Evolutionary conservation across 73 alveolate species (phyloP).

Genomic region (Paramecium pentaurelia): DNA sequence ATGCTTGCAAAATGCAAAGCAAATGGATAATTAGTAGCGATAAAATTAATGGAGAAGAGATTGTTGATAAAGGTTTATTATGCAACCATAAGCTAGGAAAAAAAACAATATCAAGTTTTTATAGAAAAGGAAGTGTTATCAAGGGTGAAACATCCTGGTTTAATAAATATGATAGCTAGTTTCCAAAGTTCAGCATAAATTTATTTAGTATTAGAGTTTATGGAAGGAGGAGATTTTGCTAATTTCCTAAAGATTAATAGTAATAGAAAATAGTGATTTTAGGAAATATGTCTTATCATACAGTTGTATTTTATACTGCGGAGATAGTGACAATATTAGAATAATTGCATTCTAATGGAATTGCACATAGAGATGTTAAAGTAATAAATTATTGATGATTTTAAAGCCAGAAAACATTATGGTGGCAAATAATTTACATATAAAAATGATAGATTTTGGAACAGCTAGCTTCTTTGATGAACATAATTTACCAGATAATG

Average conservation of each 20-base stretch:
- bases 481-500: not conserved
- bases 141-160: constrained; percentile 61
- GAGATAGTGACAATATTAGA: constrained; percentile 65
- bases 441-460: constrained; percentile 56
- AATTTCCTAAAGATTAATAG: constrained; percentile 47
- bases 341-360: constrained; percentile 65
- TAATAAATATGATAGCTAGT: constrained; percentile 55
- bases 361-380: constrained; percentile 75
- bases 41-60: not conserved
- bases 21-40: not conserved
- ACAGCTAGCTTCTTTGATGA: constrained; percentile 13
- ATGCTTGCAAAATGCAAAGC: not conserved
- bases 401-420: constrained; percentile 64
- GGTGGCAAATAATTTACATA: constrained; percentile 42
- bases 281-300: constrained; percentile 47
- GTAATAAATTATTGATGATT: not conserved
- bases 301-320: constrained; percentile 62
- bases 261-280: not conserved
- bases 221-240: constrained; percentile 71
- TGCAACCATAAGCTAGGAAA: constrained; percentile 2
- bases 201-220: constrained; percentile 61
- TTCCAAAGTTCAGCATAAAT: constrained; percentile 60
- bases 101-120: constrained; percentile 40
- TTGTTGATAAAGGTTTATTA: not conserved
- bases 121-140: constrained; percentile 51